Conservation (phyloP, 2,329 filamentous ascomycete genomes). For the Claviceps sp. region DNA sequence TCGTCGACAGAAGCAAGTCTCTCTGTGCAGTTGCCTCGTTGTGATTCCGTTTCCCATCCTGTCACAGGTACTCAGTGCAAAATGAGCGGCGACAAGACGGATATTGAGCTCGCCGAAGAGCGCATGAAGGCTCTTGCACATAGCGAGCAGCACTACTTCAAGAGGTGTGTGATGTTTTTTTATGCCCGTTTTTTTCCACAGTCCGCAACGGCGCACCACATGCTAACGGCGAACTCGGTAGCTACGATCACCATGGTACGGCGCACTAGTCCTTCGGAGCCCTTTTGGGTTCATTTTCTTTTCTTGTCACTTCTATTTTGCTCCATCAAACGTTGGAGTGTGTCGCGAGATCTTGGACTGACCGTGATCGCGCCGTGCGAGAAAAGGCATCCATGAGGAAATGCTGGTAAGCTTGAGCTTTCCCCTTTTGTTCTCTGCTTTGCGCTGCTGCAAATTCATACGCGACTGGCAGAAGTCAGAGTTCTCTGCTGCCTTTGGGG, state of each 20-base stretch:
- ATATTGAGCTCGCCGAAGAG: slow-evolving; percentile 46
- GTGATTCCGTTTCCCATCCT: background rate
- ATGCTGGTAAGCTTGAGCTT: slow-evolving; percentile 64
- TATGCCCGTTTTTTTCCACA: background rate
- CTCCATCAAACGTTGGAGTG: background rate
- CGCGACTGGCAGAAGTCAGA: background rate
- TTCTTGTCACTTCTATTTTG: slow-evolving; percentile 13
- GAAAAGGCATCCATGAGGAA: slow-evolving; percentile 83
- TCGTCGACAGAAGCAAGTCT: background rate
- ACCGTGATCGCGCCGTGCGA: background rate
- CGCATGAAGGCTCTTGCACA: slow-evolving; percentile 66
- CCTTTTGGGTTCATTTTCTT: slow-evolving; percentile 1
- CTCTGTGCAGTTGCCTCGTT: background rate
- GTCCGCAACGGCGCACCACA: background rate
- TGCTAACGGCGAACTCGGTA: slow-evolving; percentile 23
- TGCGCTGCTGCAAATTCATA: background rate
- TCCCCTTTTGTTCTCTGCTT: slow-evolving; percentile 4
- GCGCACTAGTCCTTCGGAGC: background rate
- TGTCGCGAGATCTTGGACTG: background rate
- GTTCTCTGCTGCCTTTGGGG: background rate
- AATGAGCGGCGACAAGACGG: slow-evolving; percentile 41
- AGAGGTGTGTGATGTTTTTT: slow-evolving; percentile 49
- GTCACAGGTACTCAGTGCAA: slow-evolving; percentile 9
- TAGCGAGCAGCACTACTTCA: slow-evolving; percentile 98
- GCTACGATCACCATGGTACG: slow-evolving; percentile 95